Conservation (phyloP, 169 alveolate genomes). For the Eimeria falciformis region DNA sequence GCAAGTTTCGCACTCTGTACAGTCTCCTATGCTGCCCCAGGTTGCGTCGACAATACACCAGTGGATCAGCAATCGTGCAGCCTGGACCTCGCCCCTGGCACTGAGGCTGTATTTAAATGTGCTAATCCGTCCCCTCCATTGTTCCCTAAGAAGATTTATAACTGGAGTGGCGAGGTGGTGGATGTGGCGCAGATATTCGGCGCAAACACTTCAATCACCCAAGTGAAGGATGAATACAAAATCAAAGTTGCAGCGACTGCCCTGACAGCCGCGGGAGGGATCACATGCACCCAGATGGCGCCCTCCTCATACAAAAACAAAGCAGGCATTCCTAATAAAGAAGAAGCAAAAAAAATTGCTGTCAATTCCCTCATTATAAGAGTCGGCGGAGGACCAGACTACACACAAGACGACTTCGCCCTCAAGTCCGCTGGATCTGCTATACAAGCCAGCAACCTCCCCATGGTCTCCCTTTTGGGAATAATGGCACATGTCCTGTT, state of each 20-base stretch:
- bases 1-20: no score
- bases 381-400: background rate
- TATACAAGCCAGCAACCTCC: background rate
- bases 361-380: background rate
- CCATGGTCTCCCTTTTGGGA: background rate
- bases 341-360: background rate
- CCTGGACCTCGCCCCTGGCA: background rate
- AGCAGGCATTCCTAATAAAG: background rate
- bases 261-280: background rate
- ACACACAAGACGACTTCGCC: background rate
- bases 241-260: background rate
- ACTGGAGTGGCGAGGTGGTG: slow-evolving; percentile 2
- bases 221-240: background rate
- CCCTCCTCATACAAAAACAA: background rate
- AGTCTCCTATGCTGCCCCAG: no score
- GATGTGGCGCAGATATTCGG: background rate
- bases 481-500: background rate
- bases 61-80: slow-evolving; percentile 14
- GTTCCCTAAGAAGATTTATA: background rate
- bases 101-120: background rate
- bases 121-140: background rate
- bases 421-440: background rate
- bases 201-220: background rate
- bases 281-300: background rate
- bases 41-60: background rate